Evolutionary conservation across 257 asterid species (phyloP).

Genomic region (Apocynum venetum): DNA sequence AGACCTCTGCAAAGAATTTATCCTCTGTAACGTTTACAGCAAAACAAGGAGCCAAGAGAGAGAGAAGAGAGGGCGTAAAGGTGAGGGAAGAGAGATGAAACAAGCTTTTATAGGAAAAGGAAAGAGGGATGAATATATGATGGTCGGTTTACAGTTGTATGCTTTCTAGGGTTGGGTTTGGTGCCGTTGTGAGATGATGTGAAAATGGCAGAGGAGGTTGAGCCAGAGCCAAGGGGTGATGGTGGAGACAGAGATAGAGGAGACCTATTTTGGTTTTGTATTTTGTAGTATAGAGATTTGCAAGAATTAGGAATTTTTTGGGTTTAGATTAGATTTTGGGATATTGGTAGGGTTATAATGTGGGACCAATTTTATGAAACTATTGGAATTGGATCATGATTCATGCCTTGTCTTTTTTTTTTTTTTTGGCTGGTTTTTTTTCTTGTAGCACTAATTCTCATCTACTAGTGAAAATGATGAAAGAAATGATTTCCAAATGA

Average conservation of each 20-base stretch:
- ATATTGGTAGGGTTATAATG: neutral
- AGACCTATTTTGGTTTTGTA: neutral
- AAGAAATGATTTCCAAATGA: too few species aligned
- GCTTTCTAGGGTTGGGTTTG: conserved; percentile 5
- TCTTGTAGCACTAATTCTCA: neutral
- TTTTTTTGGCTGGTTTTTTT: too few species aligned
- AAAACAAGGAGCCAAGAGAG: neutral
- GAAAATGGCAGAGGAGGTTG: neutral
- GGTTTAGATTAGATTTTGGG: neutral
- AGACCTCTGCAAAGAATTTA: neutral
- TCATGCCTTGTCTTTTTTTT: too few species aligned
- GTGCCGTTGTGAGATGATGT: neutral
- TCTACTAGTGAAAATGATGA: too few species aligned
- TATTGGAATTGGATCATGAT: neutral
- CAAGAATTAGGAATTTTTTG: neutral
- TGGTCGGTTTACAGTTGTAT: neutral
- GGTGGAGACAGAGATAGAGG: neutral
- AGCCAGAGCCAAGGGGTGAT: neutral
- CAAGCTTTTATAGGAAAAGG: neutral
- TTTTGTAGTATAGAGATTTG: neutral
- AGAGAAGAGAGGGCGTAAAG: too few species aligned
- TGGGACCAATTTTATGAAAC: neutral
- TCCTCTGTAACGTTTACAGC: neutral
- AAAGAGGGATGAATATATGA: neutral
- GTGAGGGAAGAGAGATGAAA: neutral